Percentiles rank a stretch among this genome's conserved stretches.
These are phyloP conservation scores for Scutellaria baicalensis DNA, from an alignment of 257 asterid species.

Conservation along the genomic window DNA sequence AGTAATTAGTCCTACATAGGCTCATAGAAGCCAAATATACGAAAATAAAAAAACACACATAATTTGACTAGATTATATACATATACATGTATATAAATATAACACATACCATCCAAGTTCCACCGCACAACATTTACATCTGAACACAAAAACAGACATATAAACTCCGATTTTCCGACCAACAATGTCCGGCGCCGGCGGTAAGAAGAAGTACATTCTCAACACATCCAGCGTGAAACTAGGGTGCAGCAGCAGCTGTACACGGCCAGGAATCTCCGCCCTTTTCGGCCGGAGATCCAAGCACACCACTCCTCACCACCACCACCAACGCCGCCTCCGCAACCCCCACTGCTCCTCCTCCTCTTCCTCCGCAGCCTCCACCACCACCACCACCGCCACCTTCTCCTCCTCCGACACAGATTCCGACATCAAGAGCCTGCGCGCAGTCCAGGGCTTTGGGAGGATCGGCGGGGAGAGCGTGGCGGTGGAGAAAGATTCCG, in stretches of 20 bases:
- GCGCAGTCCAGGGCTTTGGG: slow-evolving; percentile 67
- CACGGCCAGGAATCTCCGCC: slow-evolving; percentile 36
- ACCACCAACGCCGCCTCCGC: slow-evolving; percentile 15
- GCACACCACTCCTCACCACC: background rate
- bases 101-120: no score
- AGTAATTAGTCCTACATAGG: no score
- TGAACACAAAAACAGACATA: no score
- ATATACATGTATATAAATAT: no score
- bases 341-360: slow-evolving; percentile 22
- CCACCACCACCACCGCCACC: slow-evolving; percentile 11
- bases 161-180: background rate
- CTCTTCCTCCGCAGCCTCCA: slow-evolving; percentile 24
- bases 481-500: slow-evolving; percentile 87
- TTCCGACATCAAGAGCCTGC: slow-evolving; percentile 36
- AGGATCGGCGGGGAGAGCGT: slow-evolving; percentile 58
- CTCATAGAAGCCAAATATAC: no score
- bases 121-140: no score
- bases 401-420: slow-evolving; percentile 33
- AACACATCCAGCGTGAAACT: slow-evolving; percentile 39
- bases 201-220: slow-evolving; percentile 35
- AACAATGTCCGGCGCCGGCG: slow-evolving; percentile 36
- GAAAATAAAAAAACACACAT: background rate
- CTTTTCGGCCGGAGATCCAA: slow-evolving; percentile 40
- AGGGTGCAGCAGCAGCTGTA: slow-evolving; percentile 54
- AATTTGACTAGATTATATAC: background rate